These are phyloP conservation scores for Podospora fimiseda DNA, from an alignment of 495 filamentous ascomycete species.

Conservation along the genomic window DNA sequence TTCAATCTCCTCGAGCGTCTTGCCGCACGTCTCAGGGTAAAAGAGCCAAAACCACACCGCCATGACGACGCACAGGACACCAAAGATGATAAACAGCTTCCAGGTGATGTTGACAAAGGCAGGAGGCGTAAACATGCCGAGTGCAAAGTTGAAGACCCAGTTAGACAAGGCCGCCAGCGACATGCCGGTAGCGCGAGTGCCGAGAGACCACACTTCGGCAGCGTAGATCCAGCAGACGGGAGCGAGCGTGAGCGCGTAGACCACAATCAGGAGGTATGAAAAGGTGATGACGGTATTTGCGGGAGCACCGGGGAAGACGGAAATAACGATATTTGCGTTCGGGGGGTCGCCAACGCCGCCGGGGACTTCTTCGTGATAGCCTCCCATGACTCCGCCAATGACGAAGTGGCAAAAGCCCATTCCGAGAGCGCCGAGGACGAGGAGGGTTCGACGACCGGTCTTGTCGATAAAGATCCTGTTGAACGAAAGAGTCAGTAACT, in stretches of 20 bases:
- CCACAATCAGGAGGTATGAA: constrained; percentile 63
- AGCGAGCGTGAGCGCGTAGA: constrained; percentile 65
- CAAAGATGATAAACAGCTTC: constrained; percentile 70
- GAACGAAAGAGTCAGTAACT: constrained; percentile 16
- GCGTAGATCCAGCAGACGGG: constrained; percentile 71
- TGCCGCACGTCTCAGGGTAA: constrained; percentile 66
- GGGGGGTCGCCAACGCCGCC: constrained; percentile 48
- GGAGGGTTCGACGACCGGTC: constrained; percentile 63
- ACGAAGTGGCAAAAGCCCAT: constrained; percentile 68
- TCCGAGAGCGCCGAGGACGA: constrained; percentile 61
- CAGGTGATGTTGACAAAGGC: constrained; percentile 67
- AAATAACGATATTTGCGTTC: constrained; percentile 61
- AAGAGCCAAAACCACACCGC: constrained; percentile 59
- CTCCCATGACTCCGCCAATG: constrained; percentile 51
- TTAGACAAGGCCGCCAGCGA: constrained; percentile 61
- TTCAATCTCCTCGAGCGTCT: constrained; percentile 67
- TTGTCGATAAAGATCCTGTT: constrained; percentile 59
- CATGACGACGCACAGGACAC: constrained; percentile 58
- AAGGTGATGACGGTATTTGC: constrained; percentile 66
- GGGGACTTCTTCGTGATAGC: constrained; percentile 40
- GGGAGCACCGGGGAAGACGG: constrained; percentile 48
- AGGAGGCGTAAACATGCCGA: constrained; percentile 64
- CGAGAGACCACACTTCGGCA: constrained; percentile 68
- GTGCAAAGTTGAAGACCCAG: constrained; percentile 72
- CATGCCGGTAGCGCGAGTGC: constrained; percentile 68